Percentiles rank a stretch among this genome's conserved stretches.
These are phyloP conservation scores for Gynandropsis gynandra DNA, from an alignment of 345 rosid species.

Conservation along the genomic window DNA sequence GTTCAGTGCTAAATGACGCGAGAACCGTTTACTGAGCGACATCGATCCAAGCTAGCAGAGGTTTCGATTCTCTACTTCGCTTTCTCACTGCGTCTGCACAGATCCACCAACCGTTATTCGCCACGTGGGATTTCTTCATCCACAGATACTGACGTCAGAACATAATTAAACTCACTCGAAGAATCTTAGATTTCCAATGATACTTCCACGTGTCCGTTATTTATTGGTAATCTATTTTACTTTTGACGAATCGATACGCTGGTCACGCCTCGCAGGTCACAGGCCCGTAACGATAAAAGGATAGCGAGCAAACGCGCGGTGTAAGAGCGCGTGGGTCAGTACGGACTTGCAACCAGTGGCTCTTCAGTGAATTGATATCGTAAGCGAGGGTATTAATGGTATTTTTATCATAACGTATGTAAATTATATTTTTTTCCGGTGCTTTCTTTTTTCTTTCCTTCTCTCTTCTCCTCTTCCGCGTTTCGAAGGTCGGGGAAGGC, in stretches of 20 bases:
- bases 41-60: conserved; percentile 1
- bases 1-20: conserved; percentile 4
- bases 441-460: background rate
- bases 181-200: too few relatives aligned
- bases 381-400: conserved; percentile 10
- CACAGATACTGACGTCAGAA: conserved; percentile 15
- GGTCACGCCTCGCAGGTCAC: conserved; percentile 18
- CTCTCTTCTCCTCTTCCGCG: conserved; percentile 19
- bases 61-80: conserved; percentile 13
- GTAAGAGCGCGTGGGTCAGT: conserved; percentile 11
- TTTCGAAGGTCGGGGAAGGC: conserved; percentile 25
- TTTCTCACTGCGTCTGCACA: conserved; percentile 3
- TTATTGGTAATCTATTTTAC: background rate
- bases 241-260: conserved; percentile 1
- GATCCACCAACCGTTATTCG: conserved; percentile 14
- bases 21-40: background rate
- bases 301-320: conserved; percentile 5
- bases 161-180: conserved; percentile 8
- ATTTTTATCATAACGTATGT: conserved; percentile 16
- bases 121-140: conserved; percentile 23
- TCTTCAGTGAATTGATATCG: background rate
- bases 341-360: background rate
- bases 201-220: conserved; percentile 3
- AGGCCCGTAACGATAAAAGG: conserved; percentile 17
- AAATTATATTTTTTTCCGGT: conserved; percentile 9